Evolutionary conservation across 2,329 filamentous ascomycete species (phyloP).

Genomic region (Phaeomoniella chlamydospora): DNA sequence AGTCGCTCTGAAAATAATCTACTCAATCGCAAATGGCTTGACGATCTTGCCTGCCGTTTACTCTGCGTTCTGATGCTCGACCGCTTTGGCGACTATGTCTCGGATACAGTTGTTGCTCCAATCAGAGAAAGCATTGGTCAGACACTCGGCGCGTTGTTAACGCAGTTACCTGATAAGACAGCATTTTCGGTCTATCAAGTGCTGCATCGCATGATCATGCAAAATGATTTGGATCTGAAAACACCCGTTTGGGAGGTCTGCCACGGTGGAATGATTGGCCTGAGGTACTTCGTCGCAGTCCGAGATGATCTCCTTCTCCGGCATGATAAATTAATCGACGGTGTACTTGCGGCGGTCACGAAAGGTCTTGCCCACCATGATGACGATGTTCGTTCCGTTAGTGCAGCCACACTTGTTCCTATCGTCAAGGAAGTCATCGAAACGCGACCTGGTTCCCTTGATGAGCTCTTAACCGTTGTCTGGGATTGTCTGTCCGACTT

Average conservation of each 20-base stretch:
- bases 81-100: slow-evolving; percentile 93
- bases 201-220: slow-evolving; percentile 82
- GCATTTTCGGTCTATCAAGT: slow-evolving; percentile 76
- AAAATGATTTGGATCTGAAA: slow-evolving; percentile 61
- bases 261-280: slow-evolving; percentile 93
- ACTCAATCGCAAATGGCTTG: slow-evolving; percentile 73
- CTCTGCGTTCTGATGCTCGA: slow-evolving; percentile 96
- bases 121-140: slow-evolving; percentile 94
- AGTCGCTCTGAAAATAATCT: slow-evolving; percentile 59
- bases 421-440: slow-evolving; percentile 91
- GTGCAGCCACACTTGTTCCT: slow-evolving; percentile 90
- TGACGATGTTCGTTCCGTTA: slow-evolving; percentile 92
- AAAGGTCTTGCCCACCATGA: slow-evolving; percentile 82
- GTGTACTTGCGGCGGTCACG: slow-evolving; percentile 84
- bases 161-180: slow-evolving; percentile 63
- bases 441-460: slow-evolving; percentile 62
- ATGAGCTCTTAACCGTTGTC: slow-evolving; percentile 78
- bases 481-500: slow-evolving; percentile 95
- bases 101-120: slow-evolving; percentile 89
- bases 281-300: slow-evolving; percentile 89
- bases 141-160: slow-evolving; percentile 75
- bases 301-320: slow-evolving; percentile 80
- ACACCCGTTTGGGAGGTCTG: slow-evolving; percentile 83
- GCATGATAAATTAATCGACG: slow-evolving; percentile 77
- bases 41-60: slow-evolving; percentile 87